Evolutionary conservation across 1,139 yeast genomes (phyloP), one percentile per base, ranked within the genome.

Genomic region (Nakaseomyces delphensis): DNA sequence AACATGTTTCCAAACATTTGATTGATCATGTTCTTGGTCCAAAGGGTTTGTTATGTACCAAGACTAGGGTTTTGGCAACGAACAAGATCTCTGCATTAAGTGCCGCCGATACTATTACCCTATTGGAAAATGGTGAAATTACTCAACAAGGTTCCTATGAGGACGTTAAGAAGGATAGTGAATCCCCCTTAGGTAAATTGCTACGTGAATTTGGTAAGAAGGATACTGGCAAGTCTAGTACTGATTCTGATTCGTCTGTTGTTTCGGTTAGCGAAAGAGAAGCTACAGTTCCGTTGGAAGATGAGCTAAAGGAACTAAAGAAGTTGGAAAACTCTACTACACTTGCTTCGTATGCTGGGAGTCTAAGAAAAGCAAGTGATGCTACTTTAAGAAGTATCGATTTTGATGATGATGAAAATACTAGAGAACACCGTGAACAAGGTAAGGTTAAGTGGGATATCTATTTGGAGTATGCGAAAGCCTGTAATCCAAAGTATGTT

Each of bases 391-490:
- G 62, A 32, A 65, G 69, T 39, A 56, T 65, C 38, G 68, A 64
- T 23, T 66, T 62, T 37, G 73, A 67, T 40, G 70, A 67, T 42
- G 77, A 71, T 39, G 69, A 63, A 21, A 68, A 79, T 53, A 38
- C 35, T 7, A 70, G 71, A 52, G 98, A 93, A 64, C 89, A 79
- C 51, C 74, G 83, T 48, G 95, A 91, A 65, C 93, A 86, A 62
- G 99, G 98, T 48, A 79, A 86, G 59, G 98, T 91, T 43, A 83
- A 85, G 58, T 85, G 95, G 95, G 71, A 74, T 30, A 89, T 93
- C 36, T 91, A 91, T 63, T 55, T 66, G 48, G 85, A 77, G 49
- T 91, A 93, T 59, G 95, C 94, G 19, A 76, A 73, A 52, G 95
- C 97, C 0, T 87, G 96, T 68, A 85, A 86, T 50, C 75, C 84